These are phyloP conservation scores for Boletus fagicola DNA, from an alignment of 768 basidiomycete species.

Conservation along the genomic window DNA sequence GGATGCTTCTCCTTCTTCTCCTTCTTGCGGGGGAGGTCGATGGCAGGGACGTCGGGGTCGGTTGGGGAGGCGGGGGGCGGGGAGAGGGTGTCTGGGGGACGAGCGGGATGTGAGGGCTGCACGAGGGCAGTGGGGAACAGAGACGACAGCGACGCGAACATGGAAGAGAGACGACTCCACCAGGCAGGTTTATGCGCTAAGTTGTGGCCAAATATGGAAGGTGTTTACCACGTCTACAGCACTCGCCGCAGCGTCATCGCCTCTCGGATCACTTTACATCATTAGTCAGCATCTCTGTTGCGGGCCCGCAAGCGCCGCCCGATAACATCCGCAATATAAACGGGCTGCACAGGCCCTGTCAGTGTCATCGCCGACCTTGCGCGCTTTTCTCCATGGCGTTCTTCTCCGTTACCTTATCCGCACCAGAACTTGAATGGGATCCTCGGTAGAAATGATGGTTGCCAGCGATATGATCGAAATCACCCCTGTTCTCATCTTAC, in stretches of 20 bases:
- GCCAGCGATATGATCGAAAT: not conserved
- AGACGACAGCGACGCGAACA: conserved; percentile 54
- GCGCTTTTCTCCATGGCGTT: too few relatives aligned
- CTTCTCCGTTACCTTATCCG: too few relatives aligned
- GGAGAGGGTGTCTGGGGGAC: conserved; percentile 22
- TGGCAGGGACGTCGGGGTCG: conserved; percentile 12
- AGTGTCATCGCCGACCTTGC: too few relatives aligned
- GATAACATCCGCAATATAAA: not conserved
- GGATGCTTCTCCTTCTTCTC: conserved; percentile 35
- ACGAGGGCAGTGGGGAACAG: conserved; percentile 52
- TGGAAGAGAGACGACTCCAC: conserved; percentile 20
- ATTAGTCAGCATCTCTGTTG: not conserved
- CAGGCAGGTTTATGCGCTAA: conserved; percentile 17
- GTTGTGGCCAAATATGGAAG: not conserved
- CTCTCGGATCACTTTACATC: not conserved
- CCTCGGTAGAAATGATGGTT: not conserved
- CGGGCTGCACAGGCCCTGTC: too few relatives aligned
- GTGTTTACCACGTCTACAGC: conserved; percentile 8
- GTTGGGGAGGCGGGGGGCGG: conserved; percentile 2
- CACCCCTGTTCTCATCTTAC: too few relatives aligned
- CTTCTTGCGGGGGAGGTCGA: conserved; percentile 44
- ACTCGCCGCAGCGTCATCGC: conserved; percentile 3
- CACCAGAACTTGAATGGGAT: too few relatives aligned
- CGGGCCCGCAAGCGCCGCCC: not conserved
- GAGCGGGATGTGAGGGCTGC: conserved; percentile 30